Percentiles rank a stretch among this genome's conserved stretches.
Conservation (phyloP, 139 green algal genomes). For the Cymbomonas tetramitiformis region DNA sequence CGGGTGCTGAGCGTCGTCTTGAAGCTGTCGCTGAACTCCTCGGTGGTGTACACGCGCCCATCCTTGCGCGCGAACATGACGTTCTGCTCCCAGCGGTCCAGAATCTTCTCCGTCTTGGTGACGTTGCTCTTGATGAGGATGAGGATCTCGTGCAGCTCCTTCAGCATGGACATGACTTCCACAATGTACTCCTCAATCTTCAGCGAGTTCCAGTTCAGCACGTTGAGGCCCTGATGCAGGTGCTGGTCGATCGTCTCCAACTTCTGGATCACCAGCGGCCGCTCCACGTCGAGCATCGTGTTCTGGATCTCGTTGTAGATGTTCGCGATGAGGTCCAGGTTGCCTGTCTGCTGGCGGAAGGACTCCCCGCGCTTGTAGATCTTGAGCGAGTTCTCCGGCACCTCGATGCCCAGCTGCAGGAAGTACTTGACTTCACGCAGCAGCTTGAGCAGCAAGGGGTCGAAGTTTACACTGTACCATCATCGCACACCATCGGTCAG, state of each 20-base stretch:
- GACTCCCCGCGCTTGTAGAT: conserved; percentile 44
- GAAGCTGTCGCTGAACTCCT: conserved; percentile 51
- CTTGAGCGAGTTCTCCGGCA: conserved; percentile 33
- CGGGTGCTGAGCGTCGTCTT: conserved; percentile 32
- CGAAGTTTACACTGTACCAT: conserved; percentile 72
- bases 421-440: conserved; percentile 80
- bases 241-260: conserved; percentile 44
- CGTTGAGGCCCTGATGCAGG: conserved; percentile 41
- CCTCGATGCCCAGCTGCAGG: conserved; percentile 37
- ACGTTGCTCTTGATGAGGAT: conserved; percentile 67
- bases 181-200: conserved; percentile 63
- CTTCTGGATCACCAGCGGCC: conserved; percentile 58
- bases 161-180: conserved; percentile 54
- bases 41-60: conserved; percentile 53
- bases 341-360: conserved; percentile 52
- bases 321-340: conserved; percentile 58
- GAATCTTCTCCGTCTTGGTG: conserved; percentile 35
- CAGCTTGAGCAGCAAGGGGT: conserved; percentile 61
- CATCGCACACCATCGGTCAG: conserved; percentile 28
- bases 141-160: conserved; percentile 51
- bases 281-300: conserved; percentile 59
- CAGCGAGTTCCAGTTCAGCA: conserved; percentile 57
- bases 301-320: conserved; percentile 65
- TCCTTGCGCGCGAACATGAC: conserved; percentile 76
- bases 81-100: conserved; percentile 53